A percentile compares a stretch with the other conserved stretches of the same genome.
These are phyloP conservation scores for Phoma sp. DNA, from an alignment of 2,329 filamentous ascomycete genomes.

Conservation along the genomic window DNA sequence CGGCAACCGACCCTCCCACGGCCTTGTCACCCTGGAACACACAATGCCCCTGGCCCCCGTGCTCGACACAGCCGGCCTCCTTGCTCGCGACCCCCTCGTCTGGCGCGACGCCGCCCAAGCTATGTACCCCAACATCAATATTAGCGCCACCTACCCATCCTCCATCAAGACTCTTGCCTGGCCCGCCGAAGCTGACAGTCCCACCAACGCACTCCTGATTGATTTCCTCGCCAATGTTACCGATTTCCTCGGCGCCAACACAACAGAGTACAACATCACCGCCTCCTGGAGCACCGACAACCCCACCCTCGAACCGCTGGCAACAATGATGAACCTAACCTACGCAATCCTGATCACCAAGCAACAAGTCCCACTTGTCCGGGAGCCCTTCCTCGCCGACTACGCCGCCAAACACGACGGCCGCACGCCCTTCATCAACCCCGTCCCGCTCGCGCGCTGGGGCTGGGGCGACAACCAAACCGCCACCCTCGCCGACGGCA, in stretches of 20 bases:
- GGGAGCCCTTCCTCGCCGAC: constrained; percentile 59
- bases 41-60: constrained; percentile 59
- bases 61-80: constrained; percentile 58
- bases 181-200: constrained; percentile 43
- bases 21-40: constrained; percentile 55
- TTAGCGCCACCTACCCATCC: constrained; percentile 52
- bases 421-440: constrained; percentile 59
- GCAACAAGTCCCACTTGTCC: constrained; percentile 56
- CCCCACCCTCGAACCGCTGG: constrained; percentile 41
- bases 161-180: constrained; percentile 54
- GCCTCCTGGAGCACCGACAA: constrained; percentile 47
- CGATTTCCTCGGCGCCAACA: constrained; percentile 51
- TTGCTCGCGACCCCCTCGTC: constrained; percentile 55
- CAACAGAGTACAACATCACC: constrained; percentile 47
- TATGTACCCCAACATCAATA: constrained; percentile 57
- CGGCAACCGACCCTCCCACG: constrained; percentile 59
- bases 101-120: constrained; percentile 55
- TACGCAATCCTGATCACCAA: constrained; percentile 58
- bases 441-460: constrained; percentile 58
- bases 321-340: constrained; percentile 52
- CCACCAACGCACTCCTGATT: constrained; percentile 49
- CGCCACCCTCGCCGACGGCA: constrained; percentile 51
- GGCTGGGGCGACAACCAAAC: constrained; percentile 54
- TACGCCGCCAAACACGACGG: constrained; percentile 58
- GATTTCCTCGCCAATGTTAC: constrained; percentile 55